Evolutionary conservation across 2,329 filamentous ascomycete species (phyloP), one percentile per base, ranked within the genome.

Genomic region (Blastomyces gilchristii): DNA sequence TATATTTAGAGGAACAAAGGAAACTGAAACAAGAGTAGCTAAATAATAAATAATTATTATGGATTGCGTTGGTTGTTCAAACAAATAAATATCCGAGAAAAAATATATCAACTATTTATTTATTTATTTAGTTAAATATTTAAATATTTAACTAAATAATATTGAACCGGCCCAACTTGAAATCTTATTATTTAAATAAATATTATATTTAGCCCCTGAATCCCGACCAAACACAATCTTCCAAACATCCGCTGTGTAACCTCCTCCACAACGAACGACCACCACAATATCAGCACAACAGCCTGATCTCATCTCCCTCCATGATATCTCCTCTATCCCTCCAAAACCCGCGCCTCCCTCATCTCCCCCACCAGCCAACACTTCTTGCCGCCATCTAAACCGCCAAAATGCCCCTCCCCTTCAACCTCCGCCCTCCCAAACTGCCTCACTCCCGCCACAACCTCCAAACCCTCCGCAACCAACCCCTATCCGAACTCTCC

Each of bases 401-500:
- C 50, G 50, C 25, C 31, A 39, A 56, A 7, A 56, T 56, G 53
- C 53, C 53, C 34, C 18, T 22, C 53, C 53, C 18, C 7, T 22
- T 37, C 53, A 3, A 22, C n/a, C n/a, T 22, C n/a, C n/a, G 50
- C 50, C 50, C 16, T 11, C 5, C 63, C 75, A 52, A 69, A 53
- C 50, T 53, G 12, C 25, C 25, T 69, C 52, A 67, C 60, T 69
- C 70, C 54, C 54, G 65, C 11, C 69, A 86, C 69, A 88, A 88
- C 47, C n/a, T 25, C 47, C 47, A 49, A 49, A 49, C 70, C 54
- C 54, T 65, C 12, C 69, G 86, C 69, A 88, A 88, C 76, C 71
- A 82, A 59, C 84, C 86, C 66, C 76, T 88, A 18, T 76, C 88
- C 58, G 93, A 97, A 78, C 85, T 97, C 61, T 96, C 93, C 0